A percentile compares a stretch with the other conserved stretches of the same genome.
Conservation (phyloP, 768 basidiomycete species). For the Amanita muscaria region DNA sequence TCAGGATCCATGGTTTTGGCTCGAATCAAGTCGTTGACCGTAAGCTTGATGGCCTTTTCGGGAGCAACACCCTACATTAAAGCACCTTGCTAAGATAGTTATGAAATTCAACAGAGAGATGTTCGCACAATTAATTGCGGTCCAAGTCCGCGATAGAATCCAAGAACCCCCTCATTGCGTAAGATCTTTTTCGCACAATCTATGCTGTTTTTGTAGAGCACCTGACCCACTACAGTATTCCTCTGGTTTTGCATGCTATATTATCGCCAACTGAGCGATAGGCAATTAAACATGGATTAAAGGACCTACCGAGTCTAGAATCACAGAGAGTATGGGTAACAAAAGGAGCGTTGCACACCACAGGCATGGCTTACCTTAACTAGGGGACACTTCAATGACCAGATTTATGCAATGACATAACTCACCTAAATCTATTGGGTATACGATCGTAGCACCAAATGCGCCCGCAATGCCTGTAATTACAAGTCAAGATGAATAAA, state of each 20-base stretch:
- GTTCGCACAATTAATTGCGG: conserved; percentile 82
- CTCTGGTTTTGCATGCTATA: conserved; percentile 97
- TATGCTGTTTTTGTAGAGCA: conserved; percentile 92
- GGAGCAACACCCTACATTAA: conserved; percentile 76
- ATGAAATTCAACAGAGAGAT: neutral
- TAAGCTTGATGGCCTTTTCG: conserved; percentile 97
- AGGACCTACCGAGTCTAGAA: conserved; percentile 48
- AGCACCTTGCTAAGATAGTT: conserved; percentile 2
- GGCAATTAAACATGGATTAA: neutral
- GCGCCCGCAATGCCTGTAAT: conserved; percentile 80
- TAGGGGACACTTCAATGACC: conserved; percentile 20
- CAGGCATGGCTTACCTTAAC: conserved; percentile 75
- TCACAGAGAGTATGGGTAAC: too few relatives aligned
- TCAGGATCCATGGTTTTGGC: conserved; percentile 83
- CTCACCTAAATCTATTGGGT: conserved; percentile 90
- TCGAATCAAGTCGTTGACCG: conserved; percentile 89
- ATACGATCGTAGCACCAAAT: conserved; percentile 94
- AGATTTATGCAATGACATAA: conserved; percentile 12
- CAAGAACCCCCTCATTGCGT: conserved; percentile 84
- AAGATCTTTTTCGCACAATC: conserved; percentile 94
- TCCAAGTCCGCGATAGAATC: conserved; percentile 96
- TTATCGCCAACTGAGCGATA: neutral
- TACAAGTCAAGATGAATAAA: neutral
- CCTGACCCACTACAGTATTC: conserved; percentile 91
- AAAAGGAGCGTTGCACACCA: too few relatives aligned